A percentile compares a stretch with the other conserved stretches of the same genome.
phyloP scores from a whole-genome alignment of 371 early-diverging fungal genomes.

The Mucor lusitanicus region DNA sequence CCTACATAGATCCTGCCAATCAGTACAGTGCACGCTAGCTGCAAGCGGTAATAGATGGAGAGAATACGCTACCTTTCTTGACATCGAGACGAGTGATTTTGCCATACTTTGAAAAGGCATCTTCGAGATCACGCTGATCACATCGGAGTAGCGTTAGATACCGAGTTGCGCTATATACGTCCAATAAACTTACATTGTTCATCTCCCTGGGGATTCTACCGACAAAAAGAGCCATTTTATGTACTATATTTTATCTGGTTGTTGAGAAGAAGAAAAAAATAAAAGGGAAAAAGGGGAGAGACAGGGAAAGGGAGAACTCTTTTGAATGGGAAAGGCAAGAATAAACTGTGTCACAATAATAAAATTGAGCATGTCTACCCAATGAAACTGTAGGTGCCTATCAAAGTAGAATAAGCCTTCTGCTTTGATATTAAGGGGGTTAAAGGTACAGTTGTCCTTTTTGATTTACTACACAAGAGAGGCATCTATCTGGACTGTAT shows the following conservation, averaged over 20 bases:
- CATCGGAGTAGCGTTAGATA: neutral
- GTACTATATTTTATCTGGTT: neutral
- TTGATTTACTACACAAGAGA: no score
- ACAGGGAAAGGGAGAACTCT: neutral
- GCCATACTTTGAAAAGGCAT: conserved; percentile 74
- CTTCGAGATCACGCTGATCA: conserved; percentile 66
- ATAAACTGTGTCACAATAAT: conserved; percentile 1
- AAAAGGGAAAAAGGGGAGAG: neutral
- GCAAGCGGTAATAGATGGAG: neutral
- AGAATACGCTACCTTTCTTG: conserved; percentile 46
- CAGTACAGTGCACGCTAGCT: neutral
- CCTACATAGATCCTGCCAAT: conserved; percentile 48
- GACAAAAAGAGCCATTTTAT: conserved; percentile 44
- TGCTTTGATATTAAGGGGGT: no score
- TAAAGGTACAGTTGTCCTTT: no score
- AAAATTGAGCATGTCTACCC: neutral
- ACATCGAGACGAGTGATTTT: conserved; percentile 74
- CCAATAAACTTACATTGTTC: conserved; percentile 30
- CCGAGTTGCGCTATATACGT: neutral
- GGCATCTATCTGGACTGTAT: no score
- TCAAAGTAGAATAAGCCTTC: neutral
- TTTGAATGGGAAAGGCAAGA: neutral
- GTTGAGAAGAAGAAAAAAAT: conserved; percentile 3
- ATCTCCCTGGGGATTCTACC: conserved; percentile 41
- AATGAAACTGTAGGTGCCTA: neutral